Base-by-base conservation (phyloP, 1,284 basidiomycete species). In the Agroathelia rolfsii region DNA sequence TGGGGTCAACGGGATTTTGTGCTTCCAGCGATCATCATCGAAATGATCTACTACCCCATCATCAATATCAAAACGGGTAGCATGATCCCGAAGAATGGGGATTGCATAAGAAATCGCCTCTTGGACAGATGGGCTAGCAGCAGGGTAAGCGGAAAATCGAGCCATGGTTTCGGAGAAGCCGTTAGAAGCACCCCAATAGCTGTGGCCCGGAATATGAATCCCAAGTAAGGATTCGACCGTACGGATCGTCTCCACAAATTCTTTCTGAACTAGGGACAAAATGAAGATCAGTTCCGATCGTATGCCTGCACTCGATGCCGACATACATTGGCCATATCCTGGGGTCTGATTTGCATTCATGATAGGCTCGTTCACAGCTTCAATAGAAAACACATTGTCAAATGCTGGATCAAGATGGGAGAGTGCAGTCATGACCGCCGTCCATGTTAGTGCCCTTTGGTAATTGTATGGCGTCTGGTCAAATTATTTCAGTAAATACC, bases 311-410 rank as follows among this genome's bases (percentile, higher is more conserved):
- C 20, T 6, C 6, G 24, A 27, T 26, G 24, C 2, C 23, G n/a
- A 43, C 62, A 24, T 49, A 83, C 79, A 85, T 28, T 64, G 59
- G 13, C 81, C 81, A 32, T 77, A 76, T 12, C 63, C 69, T 0
- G 81, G 81, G 1, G 81, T 84, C 39, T 62, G 50, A 6, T 40
- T 50, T 2, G 77, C 74, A 46, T 84, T 55, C 75, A 72, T 76
- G 41, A 79, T 71, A 0, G 79, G 79, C 40, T 86, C 83, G 42
- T 86, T 86, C 25, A 81, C 62, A 1, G 81, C 81, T 45, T 85
- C 66, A 20, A 86, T 79, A 0, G 75, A 59, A 32, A 76, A 76
- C n/a, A 80, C 80, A 18, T 59, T 70, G 14, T 47, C 55, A 44
- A 86, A 86, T 23, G 61, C 58, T 5, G 79, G 64, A 47, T 86